Evolutionary conservation across 2,329 filamentous ascomycete species (phyloP), one percentile per base, ranked within the genome.

Genomic region (Talaromyces sp.): DNA sequence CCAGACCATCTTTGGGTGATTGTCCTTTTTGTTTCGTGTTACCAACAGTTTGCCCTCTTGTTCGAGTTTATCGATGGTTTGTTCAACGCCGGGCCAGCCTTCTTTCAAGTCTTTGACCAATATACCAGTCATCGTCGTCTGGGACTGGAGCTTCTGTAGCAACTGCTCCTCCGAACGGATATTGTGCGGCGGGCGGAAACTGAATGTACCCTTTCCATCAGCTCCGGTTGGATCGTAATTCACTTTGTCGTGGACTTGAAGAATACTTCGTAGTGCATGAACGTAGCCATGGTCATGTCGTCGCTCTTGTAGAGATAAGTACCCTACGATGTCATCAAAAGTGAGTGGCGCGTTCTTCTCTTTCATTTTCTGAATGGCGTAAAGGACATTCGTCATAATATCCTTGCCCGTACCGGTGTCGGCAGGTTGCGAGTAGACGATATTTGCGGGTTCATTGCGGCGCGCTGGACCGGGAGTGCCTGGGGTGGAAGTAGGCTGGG

Each of bases 61-160:
- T 81, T 97, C 94, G 61, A 99, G 84, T 70, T 86, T 83, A 68
- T 90, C 86, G 75, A 99, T 90, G 10, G 90, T 86, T 22, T 89
- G 86, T 67, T 93, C 88, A 73, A 92, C 96, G 72, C 90, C 89
- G 27, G 90, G 88, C 95, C 95, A 99, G 68, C 95, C 95, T 76
- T 99, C 95, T 79, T 97, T 96, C 68, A 99, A 85, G 72, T 97
- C 93, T 76, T 92, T 93, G 68, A 98, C 92, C 43, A 85, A 85
- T 63, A 98, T 86, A 13, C 92, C 92, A 69, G 90, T 88, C 1
- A 92, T 91, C 66, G 93, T 93, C 61, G 87, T 88, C 78, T 93
- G 93, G 63, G 85, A 84, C 79, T 97, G 93, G 36, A 99, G 86
- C 74, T 92, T 90, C 64, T 86, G 86, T 63, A 96, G 87, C 63